Percentiles rank a stretch among this genome's conserved stretches.
These are phyloP conservation scores for Colletotrichum orchidophilum DNA, from an alignment of 2,329 filamentous ascomycete genomes.

Conservation along the genomic window DNA sequence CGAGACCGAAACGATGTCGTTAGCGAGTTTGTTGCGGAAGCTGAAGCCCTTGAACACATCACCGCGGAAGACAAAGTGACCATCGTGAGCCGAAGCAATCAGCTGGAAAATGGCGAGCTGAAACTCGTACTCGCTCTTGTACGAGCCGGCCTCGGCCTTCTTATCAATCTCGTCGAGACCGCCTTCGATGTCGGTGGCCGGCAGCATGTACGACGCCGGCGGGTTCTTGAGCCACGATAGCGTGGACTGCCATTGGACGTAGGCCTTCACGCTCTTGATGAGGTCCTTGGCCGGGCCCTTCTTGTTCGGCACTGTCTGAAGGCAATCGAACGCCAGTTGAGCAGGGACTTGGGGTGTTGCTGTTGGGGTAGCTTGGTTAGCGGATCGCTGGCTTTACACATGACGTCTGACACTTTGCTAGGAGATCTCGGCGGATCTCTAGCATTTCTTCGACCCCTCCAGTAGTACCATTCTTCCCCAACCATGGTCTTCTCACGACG, in stretches of 20 bases:
- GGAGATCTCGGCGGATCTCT: neutral
- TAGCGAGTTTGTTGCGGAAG: constrained; percentile 47
- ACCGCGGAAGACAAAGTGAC: constrained; percentile 68
- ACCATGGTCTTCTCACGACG: neutral
- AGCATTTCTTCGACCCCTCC: neutral
- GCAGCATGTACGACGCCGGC: constrained; percentile 59
- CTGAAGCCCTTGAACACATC: constrained; percentile 63
- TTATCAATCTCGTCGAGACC: constrained; percentile 55
- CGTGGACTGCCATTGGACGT: constrained; percentile 59
- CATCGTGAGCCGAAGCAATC: constrained; percentile 65
- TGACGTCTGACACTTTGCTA: neutral
- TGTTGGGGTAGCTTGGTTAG: constrained; percentile 18
- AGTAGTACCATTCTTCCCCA: neutral
- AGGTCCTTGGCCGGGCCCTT: constrained; percentile 45
- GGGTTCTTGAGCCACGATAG: constrained; percentile 60
- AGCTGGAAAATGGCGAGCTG: constrained; percentile 63
- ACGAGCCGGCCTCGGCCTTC: constrained; percentile 52
- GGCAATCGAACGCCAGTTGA: constrained; percentile 47
- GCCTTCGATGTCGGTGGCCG: constrained; percentile 57
- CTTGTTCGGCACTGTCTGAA: constrained; percentile 50
- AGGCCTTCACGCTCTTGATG: constrained; percentile 50
- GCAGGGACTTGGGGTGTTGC: constrained; percentile 46
- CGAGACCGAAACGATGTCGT: constrained; percentile 66
- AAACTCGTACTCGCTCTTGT: constrained; percentile 63
- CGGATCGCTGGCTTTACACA: neutral